phyloP scores from a whole-genome alignment of 768 basidiomycete genomes.

The Amanita rubescens region DNA sequence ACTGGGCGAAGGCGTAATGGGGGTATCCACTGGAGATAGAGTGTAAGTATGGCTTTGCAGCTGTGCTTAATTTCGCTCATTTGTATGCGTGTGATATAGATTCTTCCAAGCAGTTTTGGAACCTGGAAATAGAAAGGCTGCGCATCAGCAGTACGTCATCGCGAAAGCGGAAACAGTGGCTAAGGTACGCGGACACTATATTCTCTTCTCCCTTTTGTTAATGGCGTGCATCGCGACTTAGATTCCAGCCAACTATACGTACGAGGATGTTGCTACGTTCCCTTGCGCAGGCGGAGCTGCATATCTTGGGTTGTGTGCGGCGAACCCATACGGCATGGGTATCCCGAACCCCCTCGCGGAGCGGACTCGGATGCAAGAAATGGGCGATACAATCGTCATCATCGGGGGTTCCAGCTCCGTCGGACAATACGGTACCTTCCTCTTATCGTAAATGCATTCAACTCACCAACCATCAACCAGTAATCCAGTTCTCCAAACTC shows the following conservation, averaged over 20 bases:
- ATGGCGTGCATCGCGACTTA: constrained; percentile 8
- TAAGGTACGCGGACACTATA: constrained; percentile 18
- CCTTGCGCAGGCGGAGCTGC: constrained; percentile 38
- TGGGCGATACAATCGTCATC: constrained; percentile 12
- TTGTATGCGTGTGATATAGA: not conserved
- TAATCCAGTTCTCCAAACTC: constrained; percentile 27
- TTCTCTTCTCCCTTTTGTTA: constrained; percentile 1
- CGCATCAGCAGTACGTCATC: constrained; percentile 27
- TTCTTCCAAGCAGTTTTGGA: constrained; percentile 19
- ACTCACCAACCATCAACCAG: constrained; percentile 14
- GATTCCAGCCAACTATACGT: constrained; percentile 34
- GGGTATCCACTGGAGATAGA: constrained; percentile 28
- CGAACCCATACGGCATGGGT: constrained; percentile 8
- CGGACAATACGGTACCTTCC: constrained; percentile 17
- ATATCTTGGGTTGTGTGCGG: constrained; percentile 17
- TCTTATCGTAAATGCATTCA: constrained; percentile 18
- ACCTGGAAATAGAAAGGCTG: constrained; percentile 25
- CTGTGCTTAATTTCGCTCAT: not conserved
- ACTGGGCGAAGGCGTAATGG: constrained; percentile 29
- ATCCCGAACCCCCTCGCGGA: constrained; percentile 10
- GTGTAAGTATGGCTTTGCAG: constrained; percentile 16
- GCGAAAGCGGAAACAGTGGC: constrained; percentile 26
- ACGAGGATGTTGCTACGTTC: constrained; percentile 35
- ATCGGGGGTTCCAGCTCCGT: constrained; percentile 24
- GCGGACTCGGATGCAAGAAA: not conserved